These are phyloP conservation scores for Solanum phureja DNA, from an alignment of 257 asterid species.

Conservation along the genomic window DNA sequence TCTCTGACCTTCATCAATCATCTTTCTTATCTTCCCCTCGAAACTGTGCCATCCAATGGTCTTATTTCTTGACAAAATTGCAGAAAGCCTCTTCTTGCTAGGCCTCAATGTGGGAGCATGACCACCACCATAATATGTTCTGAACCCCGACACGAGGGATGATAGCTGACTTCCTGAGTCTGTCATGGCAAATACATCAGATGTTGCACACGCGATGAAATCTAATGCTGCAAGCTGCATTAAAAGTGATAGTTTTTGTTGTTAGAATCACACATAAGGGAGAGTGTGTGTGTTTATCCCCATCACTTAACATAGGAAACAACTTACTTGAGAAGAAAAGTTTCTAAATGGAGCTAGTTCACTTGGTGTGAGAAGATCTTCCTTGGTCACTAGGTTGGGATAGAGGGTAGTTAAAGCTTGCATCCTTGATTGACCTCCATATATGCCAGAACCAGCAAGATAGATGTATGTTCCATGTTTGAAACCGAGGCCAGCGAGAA, in stretches of 20 bases:
- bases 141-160: constrained; percentile 75
- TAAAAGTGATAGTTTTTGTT: neutral
- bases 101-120: constrained; percentile 76
- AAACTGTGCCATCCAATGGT: constrained; percentile 55
- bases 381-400: constrained; percentile 73
- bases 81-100: constrained; percentile 76
- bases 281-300: neutral
- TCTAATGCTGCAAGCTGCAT: constrained; percentile 95
- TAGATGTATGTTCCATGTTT: constrained; percentile 49
- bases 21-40: constrained; percentile 52
- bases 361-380: constrained; percentile 61
- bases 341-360: constrained; percentile 76
- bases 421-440: constrained; percentile 72
- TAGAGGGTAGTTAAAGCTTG: constrained; percentile 51
- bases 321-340: constrained; percentile 76
- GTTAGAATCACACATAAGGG: neutral
- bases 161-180: constrained; percentile 96
- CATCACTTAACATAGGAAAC: neutral
- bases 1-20: constrained; percentile 80
- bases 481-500: constrained; percentile 80
- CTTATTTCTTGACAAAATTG: constrained; percentile 47
- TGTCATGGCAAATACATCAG: constrained; percentile 86
- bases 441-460: constrained; percentile 81
- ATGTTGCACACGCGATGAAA: constrained; percentile 72
- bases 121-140: constrained; percentile 76